Percentiles rank a stretch among this genome's conserved stretches.
Conservation (phyloP, 2,329 filamentous ascomycete genomes). For the Akanthomyces lecanii region DNA sequence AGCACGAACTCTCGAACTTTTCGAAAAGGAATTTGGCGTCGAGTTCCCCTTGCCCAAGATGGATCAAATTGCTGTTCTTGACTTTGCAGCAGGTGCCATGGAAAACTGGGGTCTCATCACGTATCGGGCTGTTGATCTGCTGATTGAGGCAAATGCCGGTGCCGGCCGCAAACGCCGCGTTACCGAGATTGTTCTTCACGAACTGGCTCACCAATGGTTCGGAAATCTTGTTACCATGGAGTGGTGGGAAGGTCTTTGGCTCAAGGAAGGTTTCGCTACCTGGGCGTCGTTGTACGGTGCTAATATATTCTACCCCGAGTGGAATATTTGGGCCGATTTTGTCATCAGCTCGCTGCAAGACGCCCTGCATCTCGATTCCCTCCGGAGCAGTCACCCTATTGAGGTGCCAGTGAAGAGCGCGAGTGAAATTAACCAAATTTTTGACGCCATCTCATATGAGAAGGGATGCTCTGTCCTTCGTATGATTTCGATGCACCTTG, state of each 20-base stretch:
- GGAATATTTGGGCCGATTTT: constrained; percentile 97
- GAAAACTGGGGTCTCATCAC: constrained; percentile 98
- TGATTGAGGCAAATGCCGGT: constrained; percentile 85
- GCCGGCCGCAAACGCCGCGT: constrained; percentile 91
- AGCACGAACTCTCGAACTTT: constrained; percentile 85
- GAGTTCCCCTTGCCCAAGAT: constrained; percentile 52
- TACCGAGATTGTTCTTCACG: constrained; percentile 93
- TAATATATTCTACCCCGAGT: constrained; percentile 94
- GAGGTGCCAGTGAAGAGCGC: constrained; percentile 94
- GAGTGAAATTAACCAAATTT: constrained; percentile 97
- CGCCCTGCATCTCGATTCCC: constrained; percentile 80
- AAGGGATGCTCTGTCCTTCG: constrained; percentile 96
- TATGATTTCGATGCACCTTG: constrained; percentile 97
- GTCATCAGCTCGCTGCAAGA: constrained; percentile 89
- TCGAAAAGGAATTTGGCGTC: constrained; percentile 90
- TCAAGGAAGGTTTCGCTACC: constrained; percentile 84
- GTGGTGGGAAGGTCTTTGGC: constrained; percentile 96
- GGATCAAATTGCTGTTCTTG: constrained; percentile 84
- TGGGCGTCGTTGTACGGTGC: constrained; percentile 63
- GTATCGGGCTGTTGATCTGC: constrained; percentile 77
- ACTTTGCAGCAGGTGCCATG: constrained; percentile 95
- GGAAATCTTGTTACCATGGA: constrained; percentile 97
- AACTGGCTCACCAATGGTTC: constrained; percentile 97
- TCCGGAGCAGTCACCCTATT: constrained; percentile 92
- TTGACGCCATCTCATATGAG: constrained; percentile 95